phyloP scores from a whole-genome alignment of 805 yeast species.

The Candida cerambycidarum region DNA sequence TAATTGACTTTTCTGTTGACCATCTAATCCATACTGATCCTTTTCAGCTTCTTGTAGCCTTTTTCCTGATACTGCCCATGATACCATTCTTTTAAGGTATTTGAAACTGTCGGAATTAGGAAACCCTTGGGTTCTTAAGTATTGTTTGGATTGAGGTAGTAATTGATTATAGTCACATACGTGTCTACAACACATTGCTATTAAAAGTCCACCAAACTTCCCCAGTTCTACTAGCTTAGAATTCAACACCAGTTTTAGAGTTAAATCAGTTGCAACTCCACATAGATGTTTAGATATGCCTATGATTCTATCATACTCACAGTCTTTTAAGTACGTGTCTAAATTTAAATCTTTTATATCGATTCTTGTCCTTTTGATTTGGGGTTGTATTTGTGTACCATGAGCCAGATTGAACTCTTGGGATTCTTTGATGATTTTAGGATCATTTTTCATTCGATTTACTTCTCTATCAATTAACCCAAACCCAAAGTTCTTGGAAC shows the following conservation, averaged over 20 bases:
- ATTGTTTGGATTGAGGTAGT: slow-evolving; percentile 46
- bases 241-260: slow-evolving; percentile 62
- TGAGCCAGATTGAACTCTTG: slow-evolving; percentile 17
- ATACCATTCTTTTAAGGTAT: slow-evolving; percentile 60
- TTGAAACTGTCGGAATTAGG: slow-evolving; percentile 38
- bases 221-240: not conserved
- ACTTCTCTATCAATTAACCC: slow-evolving; percentile 75
- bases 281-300: slow-evolving; percentile 87
- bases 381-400: slow-evolving; percentile 20
- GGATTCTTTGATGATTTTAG: slow-evolving; percentile 60
- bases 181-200: slow-evolving; percentile 94
- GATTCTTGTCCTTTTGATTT: slow-evolving; percentile 54
- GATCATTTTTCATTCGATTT: slow-evolving; percentile 76
- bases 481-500: slow-evolving; percentile 34
- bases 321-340: slow-evolving; percentile 32
- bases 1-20: slow-evolving; percentile 51
- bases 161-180: slow-evolving; percentile 65
- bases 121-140: slow-evolving; percentile 35
- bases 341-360: slow-evolving; percentile 78
- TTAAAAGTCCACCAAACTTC: slow-evolving; percentile 56
- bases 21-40: slow-evolving; percentile 10
- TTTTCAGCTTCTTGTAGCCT: slow-evolving; percentile 1
- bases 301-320: slow-evolving; percentile 33
- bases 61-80: slow-evolving; percentile 86
- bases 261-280: slow-evolving; percentile 91